Evolutionary conservation across 352 stramenopile species (phyloP).

Genomic region (Thraustochytrium striatum): DNA sequence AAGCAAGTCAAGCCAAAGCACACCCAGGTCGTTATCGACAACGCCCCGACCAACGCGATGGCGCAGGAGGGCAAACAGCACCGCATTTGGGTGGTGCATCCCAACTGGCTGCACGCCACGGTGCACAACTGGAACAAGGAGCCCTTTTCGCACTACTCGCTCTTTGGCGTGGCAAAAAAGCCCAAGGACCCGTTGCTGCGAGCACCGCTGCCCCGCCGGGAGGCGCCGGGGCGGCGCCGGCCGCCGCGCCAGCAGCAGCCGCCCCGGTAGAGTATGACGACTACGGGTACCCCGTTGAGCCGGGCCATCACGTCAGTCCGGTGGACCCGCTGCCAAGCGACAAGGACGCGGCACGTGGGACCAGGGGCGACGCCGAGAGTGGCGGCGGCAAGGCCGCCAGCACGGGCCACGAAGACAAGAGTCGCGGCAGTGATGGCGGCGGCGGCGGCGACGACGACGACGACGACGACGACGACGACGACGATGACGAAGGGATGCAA

Average conservation of each 20-base stretch:
- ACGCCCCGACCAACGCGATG: neutral
- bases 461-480: constrained; percentile 4
- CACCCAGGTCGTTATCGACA: neutral
- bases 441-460: neutral
- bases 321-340: neutral
- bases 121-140: constrained; percentile 41
- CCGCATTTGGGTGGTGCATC: constrained; percentile 30
- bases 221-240: too few species aligned
- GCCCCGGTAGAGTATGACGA: constrained; percentile 5
- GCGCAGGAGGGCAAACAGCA: neutral
- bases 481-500: neutral
- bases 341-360: neutral
- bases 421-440: neutral
- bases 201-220: neutral
- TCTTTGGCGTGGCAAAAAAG: constrained; percentile 20
- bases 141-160: constrained; percentile 21
- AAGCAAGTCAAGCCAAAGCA: neutral
- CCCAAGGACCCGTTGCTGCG: neutral
- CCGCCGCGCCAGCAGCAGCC: neutral
- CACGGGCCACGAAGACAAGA: neutral
- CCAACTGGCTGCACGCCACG: constrained; percentile 18
- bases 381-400: neutral
- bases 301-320: neutral
- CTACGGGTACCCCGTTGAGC: constrained; percentile 10
- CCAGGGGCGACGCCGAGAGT: neutral